Evolutionary conservation across 345 rosid species (phyloP).

Genomic region (Euphorbia peplus): DNA sequence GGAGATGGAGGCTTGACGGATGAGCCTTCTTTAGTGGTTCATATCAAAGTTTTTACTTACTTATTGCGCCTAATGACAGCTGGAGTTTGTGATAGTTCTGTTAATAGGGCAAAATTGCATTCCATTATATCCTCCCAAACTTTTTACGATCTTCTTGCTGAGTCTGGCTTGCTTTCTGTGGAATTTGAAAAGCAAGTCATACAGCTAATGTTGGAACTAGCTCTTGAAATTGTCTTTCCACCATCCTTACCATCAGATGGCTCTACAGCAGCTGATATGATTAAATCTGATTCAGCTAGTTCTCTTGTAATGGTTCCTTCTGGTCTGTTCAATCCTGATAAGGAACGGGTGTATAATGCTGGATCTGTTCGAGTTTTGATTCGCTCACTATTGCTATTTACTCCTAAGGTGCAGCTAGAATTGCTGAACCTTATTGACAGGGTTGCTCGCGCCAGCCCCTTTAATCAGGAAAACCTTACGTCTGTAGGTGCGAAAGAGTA

Average conservation of each 20-base stretch:
- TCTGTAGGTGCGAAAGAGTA: slow-evolving; percentile 68
- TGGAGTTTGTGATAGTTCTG: slow-evolving; percentile 71
- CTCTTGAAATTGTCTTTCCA: slow-evolving; percentile 89
- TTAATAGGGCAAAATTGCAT: slow-evolving; percentile 84
- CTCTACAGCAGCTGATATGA: slow-evolving; percentile 35
- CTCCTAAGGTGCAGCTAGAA: slow-evolving; percentile 91
- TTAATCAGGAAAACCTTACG: slow-evolving; percentile 92
- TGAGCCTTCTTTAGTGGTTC: slow-evolving; percentile 50
- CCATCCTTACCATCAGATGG: slow-evolving; percentile 73
- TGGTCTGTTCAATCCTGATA: slow-evolving; percentile 63
- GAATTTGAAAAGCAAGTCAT: slow-evolving; percentile 95
- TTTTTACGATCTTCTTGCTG: slow-evolving; percentile 83
- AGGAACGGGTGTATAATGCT: slow-evolving; percentile 87
- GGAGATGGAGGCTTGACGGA: slow-evolving; percentile 55
- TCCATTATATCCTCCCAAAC: slow-evolving; percentile 77
- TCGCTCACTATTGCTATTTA: slow-evolving; percentile 82
- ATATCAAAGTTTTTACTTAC: slow-evolving; percentile 74
- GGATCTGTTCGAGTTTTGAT: slow-evolving; percentile 82
- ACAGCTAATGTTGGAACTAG: slow-evolving; percentile 87
- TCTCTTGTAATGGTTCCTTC: slow-evolving; percentile 57
- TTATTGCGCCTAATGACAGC: slow-evolving; percentile 85
- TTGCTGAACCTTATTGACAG: slow-evolving; percentile 69
- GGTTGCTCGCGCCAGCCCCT: slow-evolving; percentile 86
- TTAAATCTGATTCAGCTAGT: slow-evolving; percentile 44
- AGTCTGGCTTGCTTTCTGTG: slow-evolving; percentile 92